These are phyloP conservation scores for Boletus rufocinnamomeus DNA, from an alignment of 768 basidiomycete genomes.

Conservation along the genomic window DNA sequence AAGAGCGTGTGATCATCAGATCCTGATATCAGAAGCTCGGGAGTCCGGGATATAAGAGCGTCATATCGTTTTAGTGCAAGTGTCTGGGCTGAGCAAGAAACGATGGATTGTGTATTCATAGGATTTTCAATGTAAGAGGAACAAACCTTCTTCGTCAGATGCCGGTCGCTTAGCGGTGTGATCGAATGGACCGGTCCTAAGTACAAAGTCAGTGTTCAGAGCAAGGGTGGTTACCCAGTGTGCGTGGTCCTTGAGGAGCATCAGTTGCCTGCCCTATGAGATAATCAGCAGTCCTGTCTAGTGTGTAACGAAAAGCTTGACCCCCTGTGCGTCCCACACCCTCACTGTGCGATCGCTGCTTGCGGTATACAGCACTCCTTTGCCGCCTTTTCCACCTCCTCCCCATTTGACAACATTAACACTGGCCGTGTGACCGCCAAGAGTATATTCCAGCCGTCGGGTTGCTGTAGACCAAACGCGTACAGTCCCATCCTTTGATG, in stretches of 20 bases:
- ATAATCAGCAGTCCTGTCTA: constrained; percentile 6
- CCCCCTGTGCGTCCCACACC: constrained; percentile 88
- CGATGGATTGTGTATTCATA: background rate
- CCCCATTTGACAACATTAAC: constrained; percentile 98
- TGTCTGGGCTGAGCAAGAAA: constrained; percentile 58
- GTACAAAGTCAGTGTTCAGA: constrained; percentile 91
- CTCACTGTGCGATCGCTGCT: constrained; percentile 93
- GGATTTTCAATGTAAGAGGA: background rate
- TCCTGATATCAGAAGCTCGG: constrained; percentile 90
- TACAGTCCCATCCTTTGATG: constrained; percentile 95
- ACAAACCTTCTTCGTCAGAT: constrained; percentile 79
- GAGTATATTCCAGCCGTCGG: constrained; percentile 73
- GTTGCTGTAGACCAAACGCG: constrained; percentile 87
- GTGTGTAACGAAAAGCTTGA: constrained; percentile 36
- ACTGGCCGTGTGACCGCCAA: constrained; percentile 92
- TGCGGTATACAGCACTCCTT: constrained; percentile 88
- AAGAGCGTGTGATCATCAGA: constrained; percentile 98
- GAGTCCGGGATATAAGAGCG: constrained; percentile 55
- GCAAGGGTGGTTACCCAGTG: constrained; percentile 99
- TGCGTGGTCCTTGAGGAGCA: constrained; percentile 91
- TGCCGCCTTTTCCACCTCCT: constrained; percentile 66
- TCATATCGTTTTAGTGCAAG: constrained; percentile 81
- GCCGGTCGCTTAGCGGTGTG: constrained; percentile 77
- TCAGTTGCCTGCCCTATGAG: constrained; percentile 75
- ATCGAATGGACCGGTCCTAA: constrained; percentile 94